phyloP scores from a whole-genome alignment of 768 basidiomycete species.

The Omphalotus guepiniiformis region DNA sequence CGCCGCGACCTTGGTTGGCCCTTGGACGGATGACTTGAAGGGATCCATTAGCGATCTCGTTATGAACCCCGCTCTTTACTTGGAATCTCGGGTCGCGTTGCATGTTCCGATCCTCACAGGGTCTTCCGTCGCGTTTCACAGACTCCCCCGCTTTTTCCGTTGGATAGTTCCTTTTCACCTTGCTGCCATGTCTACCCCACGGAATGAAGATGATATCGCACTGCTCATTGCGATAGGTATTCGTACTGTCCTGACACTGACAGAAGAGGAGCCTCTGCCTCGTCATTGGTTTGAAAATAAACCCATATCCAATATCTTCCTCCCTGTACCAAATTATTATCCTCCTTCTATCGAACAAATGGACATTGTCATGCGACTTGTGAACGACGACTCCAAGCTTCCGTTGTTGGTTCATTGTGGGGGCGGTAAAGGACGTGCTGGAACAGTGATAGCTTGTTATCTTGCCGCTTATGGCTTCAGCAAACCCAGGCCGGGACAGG shows the following conservation, averaged over 20 bases:
- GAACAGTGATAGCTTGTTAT: slow-evolving; percentile 59
- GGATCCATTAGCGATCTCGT: slow-evolving; percentile 27
- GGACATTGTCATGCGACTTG: slow-evolving; percentile 47
- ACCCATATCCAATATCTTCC: slow-evolving; percentile 46
- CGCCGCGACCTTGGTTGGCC: slow-evolving; percentile 26
- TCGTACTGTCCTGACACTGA: slow-evolving; percentile 54
- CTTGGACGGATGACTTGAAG: slow-evolving; percentile 39
- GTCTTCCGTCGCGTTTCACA: slow-evolving; percentile 22
- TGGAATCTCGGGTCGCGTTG: slow-evolving; percentile 38
- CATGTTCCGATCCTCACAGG: neutral
- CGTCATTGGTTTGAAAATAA: slow-evolving; percentile 43
- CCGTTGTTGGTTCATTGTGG: slow-evolving; percentile 58
- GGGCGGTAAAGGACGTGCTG: slow-evolving; percentile 60
- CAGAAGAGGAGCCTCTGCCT: slow-evolving; percentile 50
- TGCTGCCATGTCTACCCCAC: slow-evolving; percentile 59
- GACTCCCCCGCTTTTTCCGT: slow-evolving; percentile 55
- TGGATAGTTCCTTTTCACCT: slow-evolving; percentile 59
- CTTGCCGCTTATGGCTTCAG: slow-evolving; percentile 53
- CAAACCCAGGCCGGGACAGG: slow-evolving; percentile 33
- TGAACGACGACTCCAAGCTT: slow-evolving; percentile 39
- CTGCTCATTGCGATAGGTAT: slow-evolving; percentile 45
- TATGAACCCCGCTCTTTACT: slow-evolving; percentile 32
- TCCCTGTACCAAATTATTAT: slow-evolving; percentile 49
- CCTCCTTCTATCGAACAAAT: slow-evolving; percentile 59
- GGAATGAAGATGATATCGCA: slow-evolving; percentile 43